Percentiles rank a stretch among this genome's conserved stretches.
phyloP scores from a whole-genome alignment of 306 rosid genomes.

The Nissolia schottii region DNA sequence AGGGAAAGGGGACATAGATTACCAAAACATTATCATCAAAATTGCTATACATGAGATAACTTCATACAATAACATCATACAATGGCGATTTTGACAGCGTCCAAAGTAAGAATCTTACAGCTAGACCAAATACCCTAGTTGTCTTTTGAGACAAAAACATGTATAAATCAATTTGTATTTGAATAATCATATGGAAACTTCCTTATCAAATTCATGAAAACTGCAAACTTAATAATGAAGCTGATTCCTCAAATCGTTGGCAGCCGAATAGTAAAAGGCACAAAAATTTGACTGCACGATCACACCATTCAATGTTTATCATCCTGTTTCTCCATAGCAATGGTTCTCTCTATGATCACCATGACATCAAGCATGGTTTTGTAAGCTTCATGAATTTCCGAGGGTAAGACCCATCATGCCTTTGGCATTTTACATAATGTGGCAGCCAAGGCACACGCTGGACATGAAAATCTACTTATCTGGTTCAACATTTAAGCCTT shows the following conservation, averaged over 20 bases:
- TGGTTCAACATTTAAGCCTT: constrained; percentile 45
- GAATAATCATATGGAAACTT: not conserved
- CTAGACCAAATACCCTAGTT: not conserved
- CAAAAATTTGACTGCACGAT: constrained; percentile 10
- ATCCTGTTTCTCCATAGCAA: constrained; percentile 10
- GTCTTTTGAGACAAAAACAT: constrained; percentile 1
- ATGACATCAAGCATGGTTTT: constrained; percentile 17
- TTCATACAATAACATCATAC: not conserved
- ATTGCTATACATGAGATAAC: constrained; percentile 21
- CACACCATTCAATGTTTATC: constrained; percentile 2
- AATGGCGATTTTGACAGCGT: not conserved
- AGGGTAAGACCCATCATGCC: not conserved
- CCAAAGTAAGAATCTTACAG: not conserved
- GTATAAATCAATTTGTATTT: constrained; percentile 1
- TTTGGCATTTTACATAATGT: constrained; percentile 28
- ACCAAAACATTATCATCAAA: constrained; percentile 3
- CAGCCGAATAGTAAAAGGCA: not conserved
- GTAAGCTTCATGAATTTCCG: constrained; percentile 8
- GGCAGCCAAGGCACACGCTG: constrained; percentile 20
- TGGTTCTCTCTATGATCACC: constrained; percentile 7
- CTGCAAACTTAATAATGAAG: constrained; percentile 1
- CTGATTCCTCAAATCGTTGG: not conserved
- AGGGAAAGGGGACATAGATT: not conserved
- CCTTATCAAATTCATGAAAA: not conserved
- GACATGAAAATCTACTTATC: not conserved